Conservation (phyloP, 2,329 filamentous ascomycete genomes). For the Fusarium armeniacum region DNA sequence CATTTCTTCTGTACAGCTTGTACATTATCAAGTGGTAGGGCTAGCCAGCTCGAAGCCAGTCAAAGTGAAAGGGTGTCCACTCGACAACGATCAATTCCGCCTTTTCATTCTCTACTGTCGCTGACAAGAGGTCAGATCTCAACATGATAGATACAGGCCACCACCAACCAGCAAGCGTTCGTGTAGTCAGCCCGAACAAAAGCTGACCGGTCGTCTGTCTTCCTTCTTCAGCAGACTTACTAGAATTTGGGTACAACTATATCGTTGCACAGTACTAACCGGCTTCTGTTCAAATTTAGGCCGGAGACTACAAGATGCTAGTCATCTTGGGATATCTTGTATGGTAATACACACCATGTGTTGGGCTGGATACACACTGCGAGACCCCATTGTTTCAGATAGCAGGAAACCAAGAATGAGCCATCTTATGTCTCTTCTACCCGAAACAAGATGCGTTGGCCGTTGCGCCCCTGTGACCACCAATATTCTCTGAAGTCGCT, state of each 20-base stretch:
- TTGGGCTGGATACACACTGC: constrained; percentile 16
- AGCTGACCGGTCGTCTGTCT: constrained; percentile 21
- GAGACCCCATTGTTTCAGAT: constrained; percentile 31
- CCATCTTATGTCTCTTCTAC: constrained; percentile 16
- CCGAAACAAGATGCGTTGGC: constrained; percentile 28
- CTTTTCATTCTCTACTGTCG: constrained; percentile 26
- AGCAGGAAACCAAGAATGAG: background rate
- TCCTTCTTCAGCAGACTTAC: constrained; percentile 39
- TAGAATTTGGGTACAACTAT: constrained; percentile 29
- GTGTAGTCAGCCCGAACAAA: constrained; percentile 1
- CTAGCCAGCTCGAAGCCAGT: constrained; percentile 31
- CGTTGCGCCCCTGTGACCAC: constrained; percentile 13
- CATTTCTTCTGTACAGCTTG: constrained; percentile 21
- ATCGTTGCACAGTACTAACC: background rate
- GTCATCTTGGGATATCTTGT: constrained; percentile 42
- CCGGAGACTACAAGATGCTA: constrained; percentile 23
- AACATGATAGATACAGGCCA: constrained; percentile 32
- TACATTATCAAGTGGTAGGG: constrained; percentile 24
- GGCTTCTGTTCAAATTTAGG: background rate
- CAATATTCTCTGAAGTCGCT: background rate
- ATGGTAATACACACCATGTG: constrained; percentile 18
- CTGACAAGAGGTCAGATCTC: constrained; percentile 29
- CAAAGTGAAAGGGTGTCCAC: constrained; percentile 32
- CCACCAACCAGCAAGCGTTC: constrained; percentile 25
- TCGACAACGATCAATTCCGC: constrained; percentile 35